Evolutionary conservation across 2,329 filamentous ascomycete species (phyloP).

Genomic region (Triangularia verruculosa): DNA sequence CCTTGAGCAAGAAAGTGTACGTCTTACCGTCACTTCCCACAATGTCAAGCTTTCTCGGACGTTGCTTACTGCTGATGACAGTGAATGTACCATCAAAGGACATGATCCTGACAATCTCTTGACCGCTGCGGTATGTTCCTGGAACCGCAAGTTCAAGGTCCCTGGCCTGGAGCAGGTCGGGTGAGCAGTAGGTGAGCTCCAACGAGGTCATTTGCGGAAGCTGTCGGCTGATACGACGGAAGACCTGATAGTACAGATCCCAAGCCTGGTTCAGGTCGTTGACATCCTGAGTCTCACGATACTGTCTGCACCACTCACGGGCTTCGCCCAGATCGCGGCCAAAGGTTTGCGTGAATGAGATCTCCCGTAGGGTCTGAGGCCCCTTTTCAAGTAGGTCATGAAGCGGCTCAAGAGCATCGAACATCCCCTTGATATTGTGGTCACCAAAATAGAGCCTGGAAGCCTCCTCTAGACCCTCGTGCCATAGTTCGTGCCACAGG

Average conservation of each 20-base stretch:
- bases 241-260: constrained; percentile 99
- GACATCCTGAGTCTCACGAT: constrained; percentile 81
- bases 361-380: constrained; percentile 88
- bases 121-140: constrained; percentile 80
- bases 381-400: constrained; percentile 89
- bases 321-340: constrained; percentile 93
- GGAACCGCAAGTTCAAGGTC: constrained; percentile 93
- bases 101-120: constrained; percentile 76
- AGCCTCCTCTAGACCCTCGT: constrained; percentile 95
- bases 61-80: constrained; percentile 96
- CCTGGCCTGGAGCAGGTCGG: constrained; percentile 79
- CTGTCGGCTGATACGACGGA: constrained; percentile 91
- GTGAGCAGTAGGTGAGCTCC: constrained; percentile 95
- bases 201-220: constrained; percentile 88
- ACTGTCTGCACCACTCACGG: constrained; percentile 92
- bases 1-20: constrained; percentile 91
- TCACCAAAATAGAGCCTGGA: constrained; percentile 96
- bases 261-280: constrained; percentile 97
- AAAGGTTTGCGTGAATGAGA: constrained; percentile 97
- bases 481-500: constrained; percentile 98
- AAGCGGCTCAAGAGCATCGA: constrained; percentile 81
- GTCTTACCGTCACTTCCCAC: constrained; percentile 83
- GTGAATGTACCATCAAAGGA: constrained; percentile 87
- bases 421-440: constrained; percentile 97
- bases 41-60: constrained; percentile 83